Evolutionary conservation across 441 rosid genomes (phyloP).

Genomic region (Manihot esculenta): DNA sequence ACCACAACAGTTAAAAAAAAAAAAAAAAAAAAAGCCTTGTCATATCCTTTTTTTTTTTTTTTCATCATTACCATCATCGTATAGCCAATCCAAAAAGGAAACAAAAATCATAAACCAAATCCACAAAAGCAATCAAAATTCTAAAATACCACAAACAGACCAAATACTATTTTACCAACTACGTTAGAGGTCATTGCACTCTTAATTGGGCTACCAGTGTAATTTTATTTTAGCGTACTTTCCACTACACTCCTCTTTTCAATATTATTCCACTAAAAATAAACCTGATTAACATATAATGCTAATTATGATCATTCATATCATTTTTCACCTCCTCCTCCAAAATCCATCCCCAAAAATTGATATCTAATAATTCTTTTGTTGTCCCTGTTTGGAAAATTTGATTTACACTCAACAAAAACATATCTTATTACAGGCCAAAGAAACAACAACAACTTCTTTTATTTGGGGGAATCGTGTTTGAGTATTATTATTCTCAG

Average conservation of each 20-base stretch:
- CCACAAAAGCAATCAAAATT: conserved; percentile 35
- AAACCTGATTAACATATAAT: not conserved
- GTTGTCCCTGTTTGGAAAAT: conserved; percentile 92
- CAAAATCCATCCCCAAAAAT: conserved; percentile 48
- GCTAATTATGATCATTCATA: conserved; percentile 37
- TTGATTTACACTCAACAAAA: conserved; percentile 78
- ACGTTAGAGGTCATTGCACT: conserved; percentile 79
- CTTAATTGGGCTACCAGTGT: conserved; percentile 94
- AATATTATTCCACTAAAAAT: conserved; percentile 27
- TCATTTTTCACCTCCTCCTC: conserved; percentile 60
- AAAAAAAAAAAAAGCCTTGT: no score
- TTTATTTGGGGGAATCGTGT: no score
- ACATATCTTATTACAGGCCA: conserved; percentile 69
- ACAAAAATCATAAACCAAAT: conserved; percentile 12
- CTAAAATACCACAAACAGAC: conserved; percentile 72
- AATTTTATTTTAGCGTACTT: conserved; percentile 69
- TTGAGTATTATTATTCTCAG: no score
- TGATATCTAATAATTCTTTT: conserved; percentile 60
- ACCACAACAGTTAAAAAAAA: not conserved
- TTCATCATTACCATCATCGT: conserved; percentile 30
- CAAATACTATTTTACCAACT: conserved; percentile 61
- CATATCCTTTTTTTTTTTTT: conserved; percentile 41
- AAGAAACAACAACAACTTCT: no score
- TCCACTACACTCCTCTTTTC: conserved; percentile 62
- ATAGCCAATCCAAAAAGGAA: conserved; percentile 21